Conservation (phyloP, 176 grass and related monocot genomes). For the Bonia amplexicaulis region DNA sequence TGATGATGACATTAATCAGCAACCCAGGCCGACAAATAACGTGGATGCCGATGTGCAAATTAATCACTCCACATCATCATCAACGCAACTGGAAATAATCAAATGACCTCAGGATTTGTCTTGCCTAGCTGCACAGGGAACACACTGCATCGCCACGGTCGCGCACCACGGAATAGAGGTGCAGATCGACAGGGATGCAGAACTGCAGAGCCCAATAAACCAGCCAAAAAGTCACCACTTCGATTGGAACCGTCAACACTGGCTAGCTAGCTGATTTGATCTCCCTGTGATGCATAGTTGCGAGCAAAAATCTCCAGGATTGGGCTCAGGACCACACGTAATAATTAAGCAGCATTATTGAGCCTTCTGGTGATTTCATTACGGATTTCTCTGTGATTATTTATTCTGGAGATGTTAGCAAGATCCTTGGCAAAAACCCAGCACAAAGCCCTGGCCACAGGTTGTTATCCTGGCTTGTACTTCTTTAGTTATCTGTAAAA, state of each 20-base stretch:
- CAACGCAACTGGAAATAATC: conserved; percentile 20
- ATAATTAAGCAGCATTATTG: neutral
- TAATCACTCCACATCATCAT: neutral
- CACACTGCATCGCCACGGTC: neutral
- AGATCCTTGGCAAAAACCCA: conserved; percentile 36
- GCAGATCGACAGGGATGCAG: conserved; percentile 17
- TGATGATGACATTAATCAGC: conserved; percentile 9
- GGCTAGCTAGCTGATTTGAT: neutral
- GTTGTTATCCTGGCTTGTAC: conserved; percentile 18
- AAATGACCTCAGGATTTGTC: conserved; percentile 42
- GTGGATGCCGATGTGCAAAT: neutral
- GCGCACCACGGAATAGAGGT: neutral
- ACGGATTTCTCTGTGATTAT: neutral
- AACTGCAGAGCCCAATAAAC: neutral
- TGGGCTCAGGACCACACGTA: conserved; percentile 40
- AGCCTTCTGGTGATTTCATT: neutral
- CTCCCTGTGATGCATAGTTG: neutral
- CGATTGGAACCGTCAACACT: neutral
- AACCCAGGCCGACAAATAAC: neutral
- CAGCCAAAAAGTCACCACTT: conserved; percentile 24
- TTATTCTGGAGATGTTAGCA: conserved; percentile 6
- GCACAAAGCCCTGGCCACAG: conserved; percentile 19
- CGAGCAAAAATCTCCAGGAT: neutral
- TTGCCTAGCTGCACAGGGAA: conserved; percentile 16
- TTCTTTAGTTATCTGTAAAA: neutral